These are phyloP conservation scores for Torulaspora franciscae DNA, from an alignment of 805 yeast species.

Conservation along the genomic window DNA sequence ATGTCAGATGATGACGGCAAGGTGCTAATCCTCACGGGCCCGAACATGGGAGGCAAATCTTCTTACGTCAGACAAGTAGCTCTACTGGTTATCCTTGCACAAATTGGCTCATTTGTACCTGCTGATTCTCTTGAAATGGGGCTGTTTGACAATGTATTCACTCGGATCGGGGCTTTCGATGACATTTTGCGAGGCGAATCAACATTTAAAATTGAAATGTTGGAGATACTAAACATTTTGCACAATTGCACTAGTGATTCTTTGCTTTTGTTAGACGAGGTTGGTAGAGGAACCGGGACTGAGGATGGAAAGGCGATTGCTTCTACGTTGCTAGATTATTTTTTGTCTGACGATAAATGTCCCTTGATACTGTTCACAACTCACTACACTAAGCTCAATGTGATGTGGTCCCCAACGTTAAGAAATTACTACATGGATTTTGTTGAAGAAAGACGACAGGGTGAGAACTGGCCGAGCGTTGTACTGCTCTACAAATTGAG, in stretches of 20 bases:
- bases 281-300: constrained; percentile 89
- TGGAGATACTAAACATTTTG: constrained; percentile 84
- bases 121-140: constrained; percentile 54
- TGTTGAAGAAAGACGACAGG: constrained; percentile 37
- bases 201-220: constrained; percentile 93
- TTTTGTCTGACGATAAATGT: constrained; percentile 37
- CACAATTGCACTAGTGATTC: constrained; percentile 75
- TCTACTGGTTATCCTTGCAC: constrained; percentile 47
- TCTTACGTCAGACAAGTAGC: constrained; percentile 52
- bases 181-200: constrained; percentile 70
- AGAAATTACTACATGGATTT: constrained; percentile 72
- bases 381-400: constrained; percentile 67
- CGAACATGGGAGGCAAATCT: constrained; percentile 62
- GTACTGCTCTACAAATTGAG: constrained; percentile 50
- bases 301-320: constrained; percentile 82
- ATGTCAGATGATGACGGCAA: constrained; percentile 47
- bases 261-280: constrained; percentile 84
- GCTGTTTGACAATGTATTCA: constrained; percentile 53
- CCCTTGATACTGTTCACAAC: constrained; percentile 76
- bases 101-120: constrained; percentile 52
- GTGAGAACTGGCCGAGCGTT: constrained; percentile 40
- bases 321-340: constrained; percentile 59
- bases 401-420: constrained; percentile 43
- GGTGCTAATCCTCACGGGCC: constrained; percentile 58
- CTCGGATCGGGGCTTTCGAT: constrained; percentile 81